phyloP scores from a whole-genome alignment of 257 asterid genomes.

The Solanum rostratum region DNA sequence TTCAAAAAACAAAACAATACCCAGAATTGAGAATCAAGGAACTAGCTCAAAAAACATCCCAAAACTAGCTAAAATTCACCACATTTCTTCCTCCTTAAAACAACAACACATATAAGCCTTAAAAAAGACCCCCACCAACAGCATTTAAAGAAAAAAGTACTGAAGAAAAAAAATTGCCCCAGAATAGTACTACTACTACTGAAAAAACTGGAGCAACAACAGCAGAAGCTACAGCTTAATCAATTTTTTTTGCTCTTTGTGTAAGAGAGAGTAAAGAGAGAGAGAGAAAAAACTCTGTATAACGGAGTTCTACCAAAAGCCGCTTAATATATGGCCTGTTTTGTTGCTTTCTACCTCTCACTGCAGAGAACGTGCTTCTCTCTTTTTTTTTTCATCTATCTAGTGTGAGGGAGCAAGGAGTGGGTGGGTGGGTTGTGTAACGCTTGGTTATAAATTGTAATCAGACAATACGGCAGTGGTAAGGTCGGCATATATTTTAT shows the following conservation, averaged over 20 bases:
- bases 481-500: no score
- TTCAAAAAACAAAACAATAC: not conserved
- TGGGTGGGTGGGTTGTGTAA: not conserved
- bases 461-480: no score
- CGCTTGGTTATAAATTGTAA: not conserved
- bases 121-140: not conserved
- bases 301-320: conserved; percentile 18
- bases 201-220: not conserved
- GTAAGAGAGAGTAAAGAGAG: not conserved
- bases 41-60: not conserved
- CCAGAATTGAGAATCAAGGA: not conserved
- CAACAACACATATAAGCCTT: not conserved
- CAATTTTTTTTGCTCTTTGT: not conserved
- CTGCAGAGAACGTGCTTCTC: conserved; percentile 28
- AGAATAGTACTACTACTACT: not conserved
- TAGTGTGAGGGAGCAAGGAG: not conserved
- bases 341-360: conserved; percentile 27
- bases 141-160: not conserved
- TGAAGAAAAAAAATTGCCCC: not conserved
- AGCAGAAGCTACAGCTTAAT: not conserved
- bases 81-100: conserved; percentile 1
- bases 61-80: not conserved
- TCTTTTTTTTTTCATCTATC: conserved; percentile 37
- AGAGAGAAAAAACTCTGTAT: conserved; percentile 13
- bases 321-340: conserved; percentile 43